Percentiles rank a stretch among this genome's conserved stretches.
These are phyloP conservation scores for Gossypium herbaceum DNA, from an alignment of 345 rosid species.

Conservation along the genomic window DNA sequence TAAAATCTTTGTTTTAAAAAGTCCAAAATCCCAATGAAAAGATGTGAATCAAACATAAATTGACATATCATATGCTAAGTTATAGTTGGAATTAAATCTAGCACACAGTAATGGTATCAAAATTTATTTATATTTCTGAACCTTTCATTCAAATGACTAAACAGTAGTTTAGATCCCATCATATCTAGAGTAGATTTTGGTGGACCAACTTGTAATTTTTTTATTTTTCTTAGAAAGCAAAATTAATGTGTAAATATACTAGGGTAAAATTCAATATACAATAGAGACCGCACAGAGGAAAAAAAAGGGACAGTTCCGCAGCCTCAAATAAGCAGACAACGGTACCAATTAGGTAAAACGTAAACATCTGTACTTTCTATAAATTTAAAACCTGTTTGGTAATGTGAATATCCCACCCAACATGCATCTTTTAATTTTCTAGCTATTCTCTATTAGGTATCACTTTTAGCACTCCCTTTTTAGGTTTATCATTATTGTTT, in stretches of 20 bases:
- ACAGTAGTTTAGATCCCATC: not conserved
- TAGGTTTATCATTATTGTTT: no score
- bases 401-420: no score
- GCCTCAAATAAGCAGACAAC: conserved; percentile 1
- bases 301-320: not conserved
- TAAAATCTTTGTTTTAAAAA: no score
- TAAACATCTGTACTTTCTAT: conserved; percentile 13
- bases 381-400: not conserved
- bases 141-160: not conserved
- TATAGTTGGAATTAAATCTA: no score
- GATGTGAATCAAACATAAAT: no score
- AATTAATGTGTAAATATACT: not conserved
- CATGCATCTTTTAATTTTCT: not conserved
- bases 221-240: not conserved
- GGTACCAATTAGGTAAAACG: conserved; percentile 25
- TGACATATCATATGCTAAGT: no score
- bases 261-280: no score
- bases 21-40: no score
- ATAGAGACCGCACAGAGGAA: no score
- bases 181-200: not conserved
- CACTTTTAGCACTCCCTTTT: no score
- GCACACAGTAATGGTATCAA: no score
- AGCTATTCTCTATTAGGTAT: not conserved
- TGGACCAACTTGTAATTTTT: conserved; percentile 3
- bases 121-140: no score